Evolutionary conservation across 768 basidiomycete species (phyloP), one percentile per base, ranked within the genome.

Genomic region (Lentinula lateritia): DNA sequence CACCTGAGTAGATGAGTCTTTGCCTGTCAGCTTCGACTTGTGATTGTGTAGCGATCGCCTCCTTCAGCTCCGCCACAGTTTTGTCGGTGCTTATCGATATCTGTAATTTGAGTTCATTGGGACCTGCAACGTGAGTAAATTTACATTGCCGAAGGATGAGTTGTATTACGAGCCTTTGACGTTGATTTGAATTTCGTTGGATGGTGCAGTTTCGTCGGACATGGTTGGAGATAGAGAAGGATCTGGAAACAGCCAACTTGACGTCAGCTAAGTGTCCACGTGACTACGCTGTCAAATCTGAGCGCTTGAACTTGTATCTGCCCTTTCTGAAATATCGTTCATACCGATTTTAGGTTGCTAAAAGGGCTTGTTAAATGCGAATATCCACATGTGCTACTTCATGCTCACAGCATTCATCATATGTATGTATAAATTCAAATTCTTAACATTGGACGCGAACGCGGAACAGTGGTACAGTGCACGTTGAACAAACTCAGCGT

Each of bases 71-170:
- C 52, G 80, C 75, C 28, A 98, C 95, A 0, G 89, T 90, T 79
- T 95, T 93, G 72, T 89, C 86, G 2, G 86, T 81, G 53, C 81
- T 74, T 69, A 98, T 93, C 36, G 85, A 80, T 62, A 98, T 88
- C 70, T 93, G 85, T 38, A 98, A 83, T 79, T 97, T 98, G 75
- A 96, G 81, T 75, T 98, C 95, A 69, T 84, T 92, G 0, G 95
- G 93, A 6, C 95, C 92, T 91, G 62, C 6, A 5, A 6, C 8
- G 8, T 43, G 6, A 46, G 1, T 35, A 32, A 36, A 35, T 41
- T 36, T 7, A 52, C 1, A 32, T 62, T 28, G 60, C 52, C 36
- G 35, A 39, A 52, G 54, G 12, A 61, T 34, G 4, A 55, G 23
- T 5, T 4, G 34, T 18, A 8, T 7, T 6, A 61, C 65, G 8